Conservation (phyloP, 2,329 filamentous ascomycete genomes). For the Orbilia ellipsospora region DNA sequence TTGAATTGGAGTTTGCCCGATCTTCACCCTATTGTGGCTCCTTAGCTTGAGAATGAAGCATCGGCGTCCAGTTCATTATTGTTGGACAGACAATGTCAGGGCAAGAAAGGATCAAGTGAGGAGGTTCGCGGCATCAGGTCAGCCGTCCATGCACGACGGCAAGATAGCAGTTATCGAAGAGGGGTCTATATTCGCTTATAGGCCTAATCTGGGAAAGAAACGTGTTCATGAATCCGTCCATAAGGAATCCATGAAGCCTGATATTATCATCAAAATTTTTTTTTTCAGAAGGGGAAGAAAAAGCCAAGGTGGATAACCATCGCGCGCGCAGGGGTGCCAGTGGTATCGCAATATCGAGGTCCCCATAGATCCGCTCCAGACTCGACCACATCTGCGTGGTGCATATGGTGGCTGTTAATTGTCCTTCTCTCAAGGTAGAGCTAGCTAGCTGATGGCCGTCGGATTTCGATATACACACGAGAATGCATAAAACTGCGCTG, state of each 20-base stretch:
- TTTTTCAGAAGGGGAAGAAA: no score
- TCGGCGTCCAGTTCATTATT: slow-evolving; percentile 6
- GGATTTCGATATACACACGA: slow-evolving; percentile 27
- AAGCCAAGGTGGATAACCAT: slow-evolving; percentile 19
- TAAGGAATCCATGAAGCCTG: slow-evolving; percentile 11
- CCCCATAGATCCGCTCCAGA: slow-evolving; percentile 26
- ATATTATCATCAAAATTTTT: not conserved
- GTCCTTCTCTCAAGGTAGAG: not conserved
- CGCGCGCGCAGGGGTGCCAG: slow-evolving; percentile 28
- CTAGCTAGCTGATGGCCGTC: slow-evolving; percentile 5
- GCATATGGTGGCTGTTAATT: slow-evolving; percentile 29
- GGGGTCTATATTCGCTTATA: slow-evolving; percentile 49
- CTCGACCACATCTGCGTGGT: not conserved
- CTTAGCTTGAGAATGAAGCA: not conserved
- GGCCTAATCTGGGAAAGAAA: slow-evolving; percentile 44
- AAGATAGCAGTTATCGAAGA: slow-evolving; percentile 38
- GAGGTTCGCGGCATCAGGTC: slow-evolving; percentile 39
- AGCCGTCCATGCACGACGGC: slow-evolving; percentile 37
- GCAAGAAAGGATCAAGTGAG: slow-evolving; percentile 9
- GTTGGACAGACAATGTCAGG: slow-evolving; percentile 23
- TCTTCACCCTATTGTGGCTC: slow-evolving; percentile 41
- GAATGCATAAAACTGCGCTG: not conserved
- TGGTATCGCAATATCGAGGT: slow-evolving; percentile 23
- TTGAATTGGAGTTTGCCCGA: slow-evolving; percentile 33
- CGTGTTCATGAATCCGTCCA: slow-evolving; percentile 36